phyloP scores from a whole-genome alignment of 1,284 basidiomycete species.

The Jaminaea rosea region DNA sequence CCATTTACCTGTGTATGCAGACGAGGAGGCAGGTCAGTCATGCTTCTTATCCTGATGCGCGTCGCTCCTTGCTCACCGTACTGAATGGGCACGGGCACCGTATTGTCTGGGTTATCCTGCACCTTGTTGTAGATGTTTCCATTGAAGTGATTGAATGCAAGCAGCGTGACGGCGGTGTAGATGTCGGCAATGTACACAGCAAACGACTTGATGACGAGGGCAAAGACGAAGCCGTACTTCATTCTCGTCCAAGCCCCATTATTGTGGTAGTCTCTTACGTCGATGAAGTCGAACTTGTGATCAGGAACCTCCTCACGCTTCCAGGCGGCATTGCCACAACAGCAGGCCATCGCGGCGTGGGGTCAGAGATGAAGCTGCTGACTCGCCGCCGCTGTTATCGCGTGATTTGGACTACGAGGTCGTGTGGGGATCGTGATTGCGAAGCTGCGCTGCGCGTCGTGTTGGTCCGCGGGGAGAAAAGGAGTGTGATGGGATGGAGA shows the following conservation, averaged over 20 bases:
- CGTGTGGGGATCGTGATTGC: no score
- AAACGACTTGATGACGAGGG: constrained; percentile 85
- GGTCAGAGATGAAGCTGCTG: no score
- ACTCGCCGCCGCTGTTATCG: no score
- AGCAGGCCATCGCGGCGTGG: constrained; percentile 6
- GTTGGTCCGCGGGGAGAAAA: no score
- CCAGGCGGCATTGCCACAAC: constrained; percentile 53
- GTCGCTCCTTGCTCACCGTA: no score
- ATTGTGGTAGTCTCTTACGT: constrained; percentile 81
- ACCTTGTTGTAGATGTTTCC: constrained; percentile 78
- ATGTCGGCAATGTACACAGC: constrained; percentile 95
- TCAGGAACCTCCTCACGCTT: constrained; percentile 95
- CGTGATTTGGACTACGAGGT: no score
- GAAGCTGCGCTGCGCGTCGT: no score
- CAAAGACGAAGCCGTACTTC: constrained; percentile 83
- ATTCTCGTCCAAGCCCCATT: constrained; percentile 70
- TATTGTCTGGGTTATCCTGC: constrained; percentile 55
- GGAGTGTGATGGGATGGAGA: no score
- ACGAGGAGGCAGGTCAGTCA: no score
- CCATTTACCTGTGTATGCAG: no score
- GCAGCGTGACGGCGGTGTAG: constrained; percentile 92
- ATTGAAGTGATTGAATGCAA: constrained; percentile 81
- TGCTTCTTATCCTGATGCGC: no score
- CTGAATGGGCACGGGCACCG: constrained; percentile 76
- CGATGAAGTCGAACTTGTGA: constrained; percentile 99